Conservation (phyloP, 2,329 filamentous ascomycete species). For the Stromatinia cepivora region DNA sequence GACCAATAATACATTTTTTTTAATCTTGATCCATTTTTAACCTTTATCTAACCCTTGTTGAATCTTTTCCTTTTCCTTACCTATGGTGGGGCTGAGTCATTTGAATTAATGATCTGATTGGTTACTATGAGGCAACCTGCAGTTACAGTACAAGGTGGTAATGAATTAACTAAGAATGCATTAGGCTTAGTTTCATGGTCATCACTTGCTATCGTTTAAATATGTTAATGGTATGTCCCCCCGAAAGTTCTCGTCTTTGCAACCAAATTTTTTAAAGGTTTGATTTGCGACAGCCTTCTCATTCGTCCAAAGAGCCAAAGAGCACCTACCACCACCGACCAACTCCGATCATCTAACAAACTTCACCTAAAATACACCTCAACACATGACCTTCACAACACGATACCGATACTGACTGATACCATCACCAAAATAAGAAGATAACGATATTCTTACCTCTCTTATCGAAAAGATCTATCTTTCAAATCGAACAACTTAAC, state of each 20-base stretch:
- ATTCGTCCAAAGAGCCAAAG: constrained; percentile 13
- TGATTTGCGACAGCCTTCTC: constrained; percentile 21
- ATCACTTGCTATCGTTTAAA: constrained; percentile 21
- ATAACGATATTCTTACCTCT: background rate
- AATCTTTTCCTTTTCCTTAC: background rate
- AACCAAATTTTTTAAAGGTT: constrained; percentile 22
- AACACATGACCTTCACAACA: background rate
- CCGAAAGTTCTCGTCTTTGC: constrained; percentile 24
- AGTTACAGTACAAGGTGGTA: background rate
- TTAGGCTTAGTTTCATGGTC: constrained; percentile 16
- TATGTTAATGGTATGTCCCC: constrained; percentile 20
- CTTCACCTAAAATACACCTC: constrained; percentile 6
- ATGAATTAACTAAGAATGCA: background rate
- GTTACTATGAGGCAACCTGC: background rate
- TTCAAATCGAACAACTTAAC: background rate
- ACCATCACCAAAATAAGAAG: background rate
- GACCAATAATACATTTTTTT: background rate
- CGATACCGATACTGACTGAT: background rate
- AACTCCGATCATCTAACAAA: background rate
- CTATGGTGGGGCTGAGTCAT: background rate
- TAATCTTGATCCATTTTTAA: background rate
- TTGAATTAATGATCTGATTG: background rate
- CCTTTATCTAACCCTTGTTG: background rate
- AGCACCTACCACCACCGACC: constrained; percentile 12
- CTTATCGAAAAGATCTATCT: background rate